Base-by-base conservation (phyloP, 2,329 filamentous ascomycete species). In the Lachnellula willkommii region DNA sequence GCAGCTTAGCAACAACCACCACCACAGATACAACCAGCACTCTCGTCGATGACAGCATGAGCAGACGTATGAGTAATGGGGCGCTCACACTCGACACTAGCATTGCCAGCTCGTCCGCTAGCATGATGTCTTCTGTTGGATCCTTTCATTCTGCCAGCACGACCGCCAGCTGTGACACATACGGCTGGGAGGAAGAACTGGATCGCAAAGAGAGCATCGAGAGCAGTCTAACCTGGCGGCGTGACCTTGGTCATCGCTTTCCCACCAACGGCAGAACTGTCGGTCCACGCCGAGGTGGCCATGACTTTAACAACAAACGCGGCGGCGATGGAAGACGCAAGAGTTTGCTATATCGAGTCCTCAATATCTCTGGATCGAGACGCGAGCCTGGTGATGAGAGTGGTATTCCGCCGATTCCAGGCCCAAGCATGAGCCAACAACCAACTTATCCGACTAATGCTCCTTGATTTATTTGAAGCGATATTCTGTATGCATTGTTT, bases 141-240 rank as follows among this genome's bases (percentile, higher is more conserved):
- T 69, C 69, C 26, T 67, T 69, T 28, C 67, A 68, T 40, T 66
- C 67, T 2, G 69, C 68, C 5, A 51, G 65, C 5, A 69, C 64
- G 8, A 65, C 64, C 14, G 67, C 69, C 4, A 67, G 68, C 5
- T 66, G 71, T 2, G 78, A 82, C 54, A 62, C 74, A 4, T 82
- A 82, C 54, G 79, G 79, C 12, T 82, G 79, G 79, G 78, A 82
- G 56, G 77, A 77, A 9, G 77, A 77, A 60, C 69, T 76, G 20
- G 70, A 74, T 9, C 68, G 70, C 22, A 66, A 68, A 43, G 52
- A 62, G 12, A 65, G 58, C 40, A 60, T 63, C 4, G 66, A 69
- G 50, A 40, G 47, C 12, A 58, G 53, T 9, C 42, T 48, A 2
- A 45, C 53, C 22, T 66, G 64, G 65, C 59, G 66, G 22, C 54